Base-by-base conservation (phyloP, 306 rosid species). In the Cucurbita pepo region DNA sequence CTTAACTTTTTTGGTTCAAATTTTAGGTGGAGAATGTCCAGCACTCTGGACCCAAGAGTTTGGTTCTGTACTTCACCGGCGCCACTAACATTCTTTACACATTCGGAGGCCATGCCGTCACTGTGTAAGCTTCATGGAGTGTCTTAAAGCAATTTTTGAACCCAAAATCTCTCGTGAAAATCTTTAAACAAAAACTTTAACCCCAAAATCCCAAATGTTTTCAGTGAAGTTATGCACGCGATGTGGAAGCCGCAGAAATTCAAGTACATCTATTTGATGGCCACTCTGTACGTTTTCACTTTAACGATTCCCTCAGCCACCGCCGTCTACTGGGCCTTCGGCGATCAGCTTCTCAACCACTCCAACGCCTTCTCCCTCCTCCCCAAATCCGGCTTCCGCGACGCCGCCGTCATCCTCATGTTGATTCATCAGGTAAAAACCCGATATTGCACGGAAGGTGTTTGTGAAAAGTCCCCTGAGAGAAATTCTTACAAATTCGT, bases 181-280 rank as follows among this genome's bases (percentile, higher is more conserved):
- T 9, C 47, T 43, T 3, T 3, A 56, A 15, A 38, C 58, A 11
- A 54, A 58, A 36, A 57, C 0, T 50, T 50, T 13, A 15, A 50
- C 15, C 16, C n/a, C 8, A 55, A 47, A 47, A 3, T 55, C 12
- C 5, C 5, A 5, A 55, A 37, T 57, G 37, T 1, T 79, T 80
- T 52, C 95, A 95, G 99, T 63, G 99, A 95, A 80, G 91, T 91
- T 37, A 95, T 95, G 99, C 99, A 95, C 19, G 99, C 99, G 56
- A 95, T 95, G 99, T 95, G 99, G 99, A 95, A 91, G 88, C 99
- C 99, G 8, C 91, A 91, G 83, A 95, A 91, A 47, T 95, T 95
- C 89, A 91, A 95, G 86, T 89, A 80, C 89, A 91, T 95, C 41
- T 95, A 95, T 78, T 77, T 91, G 81, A 14, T 80, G 73, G 99